These are phyloP conservation scores for Phoma sp. DNA, from an alignment of 2,329 filamentous ascomycete genomes.

Conservation along the genomic window DNA sequence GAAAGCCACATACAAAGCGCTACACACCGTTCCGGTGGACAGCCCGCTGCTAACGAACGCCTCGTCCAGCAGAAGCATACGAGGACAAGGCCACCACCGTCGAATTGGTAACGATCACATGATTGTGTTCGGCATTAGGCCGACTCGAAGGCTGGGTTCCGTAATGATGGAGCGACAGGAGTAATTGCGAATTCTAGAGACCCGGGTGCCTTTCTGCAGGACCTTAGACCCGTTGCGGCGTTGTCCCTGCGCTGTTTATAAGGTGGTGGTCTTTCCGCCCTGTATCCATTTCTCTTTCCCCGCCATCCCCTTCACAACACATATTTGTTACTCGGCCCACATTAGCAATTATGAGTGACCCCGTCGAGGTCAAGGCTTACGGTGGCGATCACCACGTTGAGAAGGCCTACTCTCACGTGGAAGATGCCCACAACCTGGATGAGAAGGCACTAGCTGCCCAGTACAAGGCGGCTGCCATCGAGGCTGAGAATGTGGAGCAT, in stretches of 20 bases:
- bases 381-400: conserved; percentile 23
- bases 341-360: conserved; percentile 33
- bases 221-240: conserved; percentile 5
- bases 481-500: conserved; percentile 63
- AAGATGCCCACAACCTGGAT: conserved; percentile 33
- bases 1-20: conserved; percentile 22
- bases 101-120: conserved; percentile 9
- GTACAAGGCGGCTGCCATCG: conserved; percentile 61
- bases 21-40: conserved; percentile 26
- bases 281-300: conserved; percentile 26
- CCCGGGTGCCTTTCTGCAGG: conserved; percentile 9
- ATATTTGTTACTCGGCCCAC: conserved; percentile 20
- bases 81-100: conserved; percentile 20
- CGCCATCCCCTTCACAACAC: conserved; percentile 23
- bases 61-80: conserved; percentile 20
- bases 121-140: conserved; percentile 24
- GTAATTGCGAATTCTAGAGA: conserved; percentile 19
- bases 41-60: conserved; percentile 27
- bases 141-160: conserved; percentile 14
- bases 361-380: conserved; percentile 25
- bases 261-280: conserved; percentile 19
- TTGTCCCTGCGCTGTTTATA: conserved; percentile 28
- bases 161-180: conserved; percentile 33
- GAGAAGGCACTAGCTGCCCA: conserved; percentile 50
- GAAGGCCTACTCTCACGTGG: conserved; percentile 31